These are phyloP conservation scores for Candida tammaniensis DNA, from an alignment of 805 yeast species.

Conservation along the genomic window DNA sequence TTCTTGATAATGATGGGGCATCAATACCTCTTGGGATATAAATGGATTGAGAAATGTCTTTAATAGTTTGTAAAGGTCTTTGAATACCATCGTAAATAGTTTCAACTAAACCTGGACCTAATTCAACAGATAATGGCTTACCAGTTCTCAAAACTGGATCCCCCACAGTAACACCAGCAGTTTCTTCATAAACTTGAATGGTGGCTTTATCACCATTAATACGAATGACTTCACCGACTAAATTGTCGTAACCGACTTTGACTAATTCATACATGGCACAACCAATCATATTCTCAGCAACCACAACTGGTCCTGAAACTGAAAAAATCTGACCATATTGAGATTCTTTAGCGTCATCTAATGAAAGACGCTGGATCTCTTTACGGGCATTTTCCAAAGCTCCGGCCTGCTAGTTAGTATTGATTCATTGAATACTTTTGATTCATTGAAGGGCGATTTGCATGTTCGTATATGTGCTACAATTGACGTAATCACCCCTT, in stretches of 20 bases:
- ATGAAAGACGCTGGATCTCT: slow-evolving; percentile 79
- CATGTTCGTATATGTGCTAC: too few species aligned
- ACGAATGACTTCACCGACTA: slow-evolving; percentile 98
- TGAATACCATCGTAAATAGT: slow-evolving; percentile 99
- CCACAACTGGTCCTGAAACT: slow-evolving; percentile 96
- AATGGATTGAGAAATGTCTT: slow-evolving; percentile 82
- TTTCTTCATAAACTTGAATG: slow-evolving; percentile 98
- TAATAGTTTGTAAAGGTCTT: slow-evolving; percentile 94
- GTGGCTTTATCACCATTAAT: slow-evolving; percentile 96
- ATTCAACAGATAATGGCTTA: slow-evolving; percentile 96
- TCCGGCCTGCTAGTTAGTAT: slow-evolving; percentile 64
- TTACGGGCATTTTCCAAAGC: slow-evolving; percentile 96
- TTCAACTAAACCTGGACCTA: slow-evolving; percentile 99
- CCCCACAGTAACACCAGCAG: slow-evolving; percentile 99
- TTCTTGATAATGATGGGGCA: slow-evolving; percentile 91
- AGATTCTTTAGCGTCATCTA: slow-evolving; percentile 69
- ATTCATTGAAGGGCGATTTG: too few species aligned
- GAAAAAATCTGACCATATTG: slow-evolving; percentile 88
- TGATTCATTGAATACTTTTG: too few species aligned
- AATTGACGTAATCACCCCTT: too few species aligned
- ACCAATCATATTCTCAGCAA: slow-evolving; percentile 98
- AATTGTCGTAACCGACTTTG: slow-evolving; percentile 93
- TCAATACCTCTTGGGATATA: slow-evolving; percentile 99
- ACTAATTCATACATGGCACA: slow-evolving; percentile 99
- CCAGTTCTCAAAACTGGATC: slow-evolving; percentile 99